Percentiles rank a stretch among this genome's conserved stretches.
Conservation (phyloP, 2,329 filamentous ascomycete species). For the Colletotrichum noveboracense region DNA sequence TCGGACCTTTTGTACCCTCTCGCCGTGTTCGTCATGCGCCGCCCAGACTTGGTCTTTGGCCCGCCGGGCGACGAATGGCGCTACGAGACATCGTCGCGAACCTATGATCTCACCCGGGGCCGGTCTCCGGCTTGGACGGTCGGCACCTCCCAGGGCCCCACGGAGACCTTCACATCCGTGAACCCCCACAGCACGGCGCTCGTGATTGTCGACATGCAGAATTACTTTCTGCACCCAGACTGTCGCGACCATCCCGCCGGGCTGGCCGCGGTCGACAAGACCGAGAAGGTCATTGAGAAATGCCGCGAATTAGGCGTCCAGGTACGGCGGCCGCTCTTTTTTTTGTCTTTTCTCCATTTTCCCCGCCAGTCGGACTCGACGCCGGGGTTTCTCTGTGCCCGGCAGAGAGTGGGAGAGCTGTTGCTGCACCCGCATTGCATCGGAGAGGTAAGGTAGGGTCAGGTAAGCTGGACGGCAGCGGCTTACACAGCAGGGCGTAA, state of each 20-base stretch:
- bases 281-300: slow-evolving; percentile 43
- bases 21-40: not conserved
- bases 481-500: not conserved
- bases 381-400: not conserved
- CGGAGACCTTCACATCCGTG: slow-evolving; percentile 35
- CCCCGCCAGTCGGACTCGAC: not conserved
- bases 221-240: slow-evolving; percentile 50
- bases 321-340: slow-evolving; percentile 25
- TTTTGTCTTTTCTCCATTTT: not conserved
- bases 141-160: slow-evolving; percentile 15
- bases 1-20: not conserved
- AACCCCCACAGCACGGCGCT: slow-evolving; percentile 47
- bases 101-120: slow-evolving; percentile 20
- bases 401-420: not conserved
- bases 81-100: slow-evolving; percentile 16
- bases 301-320: slow-evolving; percentile 56
- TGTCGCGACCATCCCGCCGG: slow-evolving; percentile 42
- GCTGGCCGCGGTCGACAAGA: slow-evolving; percentile 44
- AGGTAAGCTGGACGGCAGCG: not conserved
- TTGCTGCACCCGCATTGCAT: not conserved
- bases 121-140: slow-evolving; percentile 7
- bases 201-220: slow-evolving; percentile 59
- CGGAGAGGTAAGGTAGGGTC: not conserved
- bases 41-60: slow-evolving; percentile 13
- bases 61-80: slow-evolving; percentile 17